A percentile compares a stretch with the other conserved stretches of the same genome.
Evolutionary conservation across 306 rosid species (phyloP).

Genomic region (Vachellia pachyceras): DNA sequence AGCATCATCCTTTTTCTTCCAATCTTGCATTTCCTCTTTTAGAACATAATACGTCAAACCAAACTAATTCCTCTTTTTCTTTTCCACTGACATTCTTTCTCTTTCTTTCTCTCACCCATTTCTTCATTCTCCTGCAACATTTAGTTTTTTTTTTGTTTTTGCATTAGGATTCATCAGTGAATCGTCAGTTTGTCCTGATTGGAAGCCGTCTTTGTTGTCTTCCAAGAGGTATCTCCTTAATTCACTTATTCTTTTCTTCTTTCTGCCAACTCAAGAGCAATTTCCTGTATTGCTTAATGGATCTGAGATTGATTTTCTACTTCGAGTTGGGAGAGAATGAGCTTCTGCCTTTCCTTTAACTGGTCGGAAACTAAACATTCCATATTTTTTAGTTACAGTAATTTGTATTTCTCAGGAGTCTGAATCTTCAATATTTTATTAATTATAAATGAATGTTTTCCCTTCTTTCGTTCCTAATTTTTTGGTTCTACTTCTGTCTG

Average conservation of each 20-base stretch:
- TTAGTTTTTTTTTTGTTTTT: neutral
- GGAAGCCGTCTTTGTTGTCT: neutral
- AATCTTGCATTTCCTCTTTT: neutral
- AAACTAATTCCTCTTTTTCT: neutral
- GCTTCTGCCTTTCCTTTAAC: neutral
- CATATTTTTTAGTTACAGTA: too few relatives aligned
- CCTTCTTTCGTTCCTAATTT: neutral
- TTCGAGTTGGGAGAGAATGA: neutral
- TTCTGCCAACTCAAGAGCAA: neutral
- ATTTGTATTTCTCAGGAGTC: neutral
- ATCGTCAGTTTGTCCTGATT: neutral
- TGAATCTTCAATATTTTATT: neutral
- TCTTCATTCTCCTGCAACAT: neutral
- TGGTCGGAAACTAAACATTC: neutral
- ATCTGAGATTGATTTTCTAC: neutral
- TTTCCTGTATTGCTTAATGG: neutral
- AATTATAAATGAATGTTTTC: neutral
- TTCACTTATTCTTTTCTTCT: neutral
- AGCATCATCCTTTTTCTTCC: neutral
- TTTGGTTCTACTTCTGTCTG: neutral
- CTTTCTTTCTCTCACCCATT: neutral
- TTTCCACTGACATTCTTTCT: neutral
- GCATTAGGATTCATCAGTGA: neutral
- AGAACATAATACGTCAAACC: neutral
- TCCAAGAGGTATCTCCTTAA: neutral